Conservation (phyloP, 2,329 filamentous ascomycete genomes). For the Aspergillus sp. region DNA sequence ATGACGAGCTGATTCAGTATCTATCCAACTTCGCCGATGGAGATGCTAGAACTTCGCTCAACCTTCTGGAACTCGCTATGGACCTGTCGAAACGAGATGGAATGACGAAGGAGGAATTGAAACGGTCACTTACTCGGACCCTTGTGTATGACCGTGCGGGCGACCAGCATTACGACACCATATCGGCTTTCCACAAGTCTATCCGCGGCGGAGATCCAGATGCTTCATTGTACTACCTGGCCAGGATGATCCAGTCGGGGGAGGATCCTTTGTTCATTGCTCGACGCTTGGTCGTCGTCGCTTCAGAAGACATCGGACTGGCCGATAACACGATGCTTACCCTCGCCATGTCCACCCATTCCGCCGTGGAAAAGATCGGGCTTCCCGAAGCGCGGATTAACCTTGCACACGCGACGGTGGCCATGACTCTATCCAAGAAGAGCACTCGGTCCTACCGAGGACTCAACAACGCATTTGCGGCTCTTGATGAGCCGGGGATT, state of each 20-base stretch:
- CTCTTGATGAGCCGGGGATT: constrained; percentile 72
- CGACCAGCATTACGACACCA: constrained; percentile 96
- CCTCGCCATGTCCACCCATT: constrained; percentile 77
- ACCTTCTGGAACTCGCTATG: constrained; percentile 81
- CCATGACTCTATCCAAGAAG: constrained; percentile 71
- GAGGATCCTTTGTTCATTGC: constrained; percentile 92
- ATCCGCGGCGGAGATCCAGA: constrained; percentile 80
- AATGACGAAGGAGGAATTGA: constrained; percentile 68
- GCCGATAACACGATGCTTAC: constrained; percentile 77
- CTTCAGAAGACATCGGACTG: constrained; percentile 85
- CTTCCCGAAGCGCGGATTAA: constrained; percentile 93
- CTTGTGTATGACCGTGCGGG: constrained; percentile 90
- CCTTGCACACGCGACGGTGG: constrained; percentile 76
- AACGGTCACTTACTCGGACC: constrained; percentile 76
- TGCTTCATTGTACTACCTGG: constrained; percentile 86
- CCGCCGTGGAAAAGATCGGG: constrained; percentile 83
- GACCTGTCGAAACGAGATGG: constrained; percentile 57
- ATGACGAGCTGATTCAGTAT: constrained; percentile 68
- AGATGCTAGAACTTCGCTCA: constrained; percentile 85
- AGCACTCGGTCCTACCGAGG: constrained; percentile 78
- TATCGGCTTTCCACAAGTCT: constrained; percentile 94
- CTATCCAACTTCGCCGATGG: constrained; percentile 82
- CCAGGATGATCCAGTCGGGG: constrained; percentile 88
- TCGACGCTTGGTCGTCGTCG: constrained; percentile 85
- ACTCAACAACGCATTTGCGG: constrained; percentile 68